Evolutionary conservation across 768 basidiomycete species (phyloP), one percentile per base, ranked within the genome.

Genomic region (Leccinum pellstonianum): DNA sequence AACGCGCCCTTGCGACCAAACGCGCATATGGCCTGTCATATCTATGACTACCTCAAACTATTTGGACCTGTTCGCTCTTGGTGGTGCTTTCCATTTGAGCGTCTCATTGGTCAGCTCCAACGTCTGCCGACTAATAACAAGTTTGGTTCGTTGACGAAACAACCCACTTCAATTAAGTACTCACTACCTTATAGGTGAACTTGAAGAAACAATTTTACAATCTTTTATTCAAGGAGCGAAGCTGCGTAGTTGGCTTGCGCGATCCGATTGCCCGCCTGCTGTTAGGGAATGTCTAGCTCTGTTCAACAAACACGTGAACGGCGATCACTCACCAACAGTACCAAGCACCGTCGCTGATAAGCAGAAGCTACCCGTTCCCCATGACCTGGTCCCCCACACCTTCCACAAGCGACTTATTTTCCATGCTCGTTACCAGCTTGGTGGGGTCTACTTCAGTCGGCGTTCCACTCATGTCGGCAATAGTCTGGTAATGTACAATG

Each of bases 51-150:
- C 53, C 61, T 77, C 0, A 10, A 63, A 0, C 61, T 71, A 2
- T 78, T 77, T 57, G 74, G 79, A 0, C 77, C 76, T n/a, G 64
- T 74, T 0, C 66, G 68, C 43, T 69, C 69, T 1, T 80, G 76
- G 79, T 79, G 76, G 75, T 64, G 67, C 2, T 79, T 75, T 59
- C 76, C 74, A 0, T 77, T 74, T 48, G 75, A 80, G 55, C 54
- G 66, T 0, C 57, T 75, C 11, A 79, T 80, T 52, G 74, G 78
- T 0, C 68, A 63, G 38, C 59, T 80, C 1, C 77, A 80, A 49
- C 49, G 62, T 1, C 64, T 77, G 11, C 50, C 63, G 5, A 75
- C 63, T 0, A 80, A 80, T 57, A 59, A 73, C 48, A 64, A 69
- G 15, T 56, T 64, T 57, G 73, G 76, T 60, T 49, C 14, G 58